Evolutionary conservation across 352 stramenopile genomes (phyloP).

Genomic region (Pseudoperonospora humuli): DNA sequence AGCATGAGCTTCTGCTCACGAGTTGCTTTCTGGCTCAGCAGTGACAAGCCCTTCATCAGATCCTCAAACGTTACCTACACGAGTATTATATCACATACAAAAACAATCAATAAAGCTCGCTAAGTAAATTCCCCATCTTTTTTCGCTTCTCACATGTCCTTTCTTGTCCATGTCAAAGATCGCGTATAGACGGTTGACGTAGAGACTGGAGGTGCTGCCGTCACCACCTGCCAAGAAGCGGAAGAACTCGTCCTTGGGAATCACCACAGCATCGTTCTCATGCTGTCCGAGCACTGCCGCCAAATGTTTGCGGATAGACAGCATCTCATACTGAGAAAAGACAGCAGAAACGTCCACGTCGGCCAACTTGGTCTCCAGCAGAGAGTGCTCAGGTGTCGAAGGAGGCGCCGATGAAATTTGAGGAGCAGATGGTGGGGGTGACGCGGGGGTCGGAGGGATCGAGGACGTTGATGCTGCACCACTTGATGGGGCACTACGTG

Average conservation of each 20-base stretch:
- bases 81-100: no score
- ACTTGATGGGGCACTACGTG: constrained; percentile 9
- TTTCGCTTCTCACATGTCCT: constrained; percentile 32
- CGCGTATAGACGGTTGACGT: constrained; percentile 78
- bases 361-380: constrained; percentile 62
- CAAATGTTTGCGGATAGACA: constrained; percentile 71
- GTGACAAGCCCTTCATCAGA: constrained; percentile 67
- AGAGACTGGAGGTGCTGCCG: constrained; percentile 60
- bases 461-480: background rate
- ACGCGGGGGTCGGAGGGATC: constrained; percentile 1
- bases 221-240: constrained; percentile 69
- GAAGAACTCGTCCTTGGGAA: constrained; percentile 84
- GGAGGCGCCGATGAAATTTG: constrained; percentile 9
- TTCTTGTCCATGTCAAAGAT: constrained; percentile 81
- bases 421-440: background rate
- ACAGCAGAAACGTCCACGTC: constrained; percentile 65
- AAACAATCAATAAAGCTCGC: background rate
- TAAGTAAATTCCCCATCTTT: background rate
- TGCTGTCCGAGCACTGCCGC: constrained; percentile 53
- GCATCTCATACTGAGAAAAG: constrained; percentile 72
- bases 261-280: constrained; percentile 64
- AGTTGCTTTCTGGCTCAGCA: constrained; percentile 80
- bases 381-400: constrained; percentile 22
- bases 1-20: constrained; percentile 83
- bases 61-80: constrained; percentile 75